A percentile compares a stretch with the other conserved stretches of the same genome.
Evolutionary conservation across 2,329 filamentous ascomycete genomes (phyloP).

Genomic region (Cladophialophora chaetospira): DNA sequence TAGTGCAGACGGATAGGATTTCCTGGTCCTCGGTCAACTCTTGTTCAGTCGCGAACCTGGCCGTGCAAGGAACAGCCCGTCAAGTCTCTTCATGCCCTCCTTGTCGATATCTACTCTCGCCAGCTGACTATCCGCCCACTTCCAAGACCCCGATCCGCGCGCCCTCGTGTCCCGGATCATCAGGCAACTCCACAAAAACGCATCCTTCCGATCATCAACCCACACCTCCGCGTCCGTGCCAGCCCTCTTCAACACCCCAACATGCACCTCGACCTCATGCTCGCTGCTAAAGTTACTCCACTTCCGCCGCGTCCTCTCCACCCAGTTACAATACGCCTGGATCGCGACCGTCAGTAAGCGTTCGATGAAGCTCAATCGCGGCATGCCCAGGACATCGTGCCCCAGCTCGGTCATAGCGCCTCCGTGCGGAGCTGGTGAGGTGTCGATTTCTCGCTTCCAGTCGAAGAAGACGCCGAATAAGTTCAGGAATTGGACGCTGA

Average conservation of each 20-base stretch:
- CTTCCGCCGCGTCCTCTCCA: not conserved
- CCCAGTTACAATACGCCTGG: constrained; percentile 10
- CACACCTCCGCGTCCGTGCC: not conserved
- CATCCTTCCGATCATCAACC: not conserved
- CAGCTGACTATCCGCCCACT: not conserved
- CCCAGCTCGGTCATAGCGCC: constrained; percentile 2
- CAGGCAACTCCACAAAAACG: constrained; percentile 4
- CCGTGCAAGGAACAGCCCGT: not conserved
- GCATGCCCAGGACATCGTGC: constrained; percentile 2
- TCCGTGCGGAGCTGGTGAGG: not conserved
- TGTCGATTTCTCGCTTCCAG: not conserved
- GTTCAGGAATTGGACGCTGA: constrained; percentile 10
- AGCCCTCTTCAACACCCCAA: not conserved
- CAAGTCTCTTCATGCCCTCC: not conserved
- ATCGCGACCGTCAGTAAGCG: constrained; percentile 3
- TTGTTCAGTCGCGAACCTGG: not conserved
- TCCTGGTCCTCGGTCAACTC: not conserved
- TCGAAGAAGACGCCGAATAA: constrained; percentile 9
- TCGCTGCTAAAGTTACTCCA: constrained; percentile 9
- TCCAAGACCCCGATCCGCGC: not conserved
- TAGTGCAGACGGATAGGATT: not conserved
- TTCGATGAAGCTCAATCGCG: not conserved
- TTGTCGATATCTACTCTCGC: not conserved
- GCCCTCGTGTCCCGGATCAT: constrained; percentile 8
- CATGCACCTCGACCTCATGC: constrained; percentile 1